phyloP scores from a whole-genome alignment of 2,329 filamentous ascomycete species.

The Orbilia ellipsospora region DNA sequence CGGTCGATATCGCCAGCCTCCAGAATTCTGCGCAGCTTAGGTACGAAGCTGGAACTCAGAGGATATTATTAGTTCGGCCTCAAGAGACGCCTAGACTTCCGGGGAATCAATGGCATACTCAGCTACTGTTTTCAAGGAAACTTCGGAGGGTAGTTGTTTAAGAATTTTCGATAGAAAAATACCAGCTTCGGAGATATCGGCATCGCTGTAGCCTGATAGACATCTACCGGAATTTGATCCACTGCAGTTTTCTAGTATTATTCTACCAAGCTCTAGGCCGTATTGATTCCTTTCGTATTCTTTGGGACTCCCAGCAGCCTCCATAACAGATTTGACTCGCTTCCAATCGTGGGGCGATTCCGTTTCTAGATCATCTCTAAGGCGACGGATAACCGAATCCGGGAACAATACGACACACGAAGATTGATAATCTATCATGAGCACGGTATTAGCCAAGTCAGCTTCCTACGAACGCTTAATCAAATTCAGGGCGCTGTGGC shows the following conservation, averaged over 20 bases:
- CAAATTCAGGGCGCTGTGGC: too few species aligned
- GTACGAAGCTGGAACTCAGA: too few species aligned
- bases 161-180: neutral
- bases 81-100: too few species aligned
- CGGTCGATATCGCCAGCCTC: neutral
- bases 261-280: neutral
- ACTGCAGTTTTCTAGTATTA: neutral
- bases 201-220: too few species aligned
- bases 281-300: neutral
- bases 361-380: neutral
- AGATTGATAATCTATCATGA: neutral
- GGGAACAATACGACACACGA: constrained; percentile 1
- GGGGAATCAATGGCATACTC: too few species aligned
- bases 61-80: too few species aligned
- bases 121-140: too few species aligned
- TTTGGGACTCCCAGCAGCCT: neutral
- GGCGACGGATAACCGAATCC: neutral
- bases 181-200: neutral
- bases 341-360: neutral
- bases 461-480: neutral
- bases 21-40: too few species aligned
- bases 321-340: neutral
- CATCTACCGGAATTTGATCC: neutral
- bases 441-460: neutral
- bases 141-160: neutral